phyloP scores from a whole-genome alignment of 495 filamentous ascomycete species.

The Podospora anserina region DNA sequence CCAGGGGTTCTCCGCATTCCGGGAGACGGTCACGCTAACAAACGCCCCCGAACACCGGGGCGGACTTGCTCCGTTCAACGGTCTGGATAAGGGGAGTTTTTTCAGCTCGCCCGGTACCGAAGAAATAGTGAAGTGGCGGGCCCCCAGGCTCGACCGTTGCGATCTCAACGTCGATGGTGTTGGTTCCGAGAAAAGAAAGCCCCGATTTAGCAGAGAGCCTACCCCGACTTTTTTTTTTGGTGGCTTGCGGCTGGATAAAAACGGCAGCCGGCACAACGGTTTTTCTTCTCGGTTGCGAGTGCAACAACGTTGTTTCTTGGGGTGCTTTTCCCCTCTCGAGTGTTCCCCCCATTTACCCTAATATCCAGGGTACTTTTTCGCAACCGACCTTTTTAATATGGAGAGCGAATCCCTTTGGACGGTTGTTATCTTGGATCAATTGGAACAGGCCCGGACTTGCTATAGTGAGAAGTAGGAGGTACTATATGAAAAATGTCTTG shows the following conservation, averaged over 20 bases:
- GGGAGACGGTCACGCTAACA: not conserved
- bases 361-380: conserved; percentile 17
- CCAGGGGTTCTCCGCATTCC: conserved; percentile 7
- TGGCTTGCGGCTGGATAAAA: not conserved
- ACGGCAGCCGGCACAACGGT: not conserved
- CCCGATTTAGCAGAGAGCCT: not conserved
- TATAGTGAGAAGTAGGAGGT: not conserved
- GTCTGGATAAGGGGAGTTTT: not conserved
- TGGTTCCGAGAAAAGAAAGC: not conserved
- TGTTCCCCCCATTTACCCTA: conserved; percentile 19
- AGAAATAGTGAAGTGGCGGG: not conserved
- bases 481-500: not conserved
- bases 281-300: not conserved
- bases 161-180: not conserved
- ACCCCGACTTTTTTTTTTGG: not conserved
- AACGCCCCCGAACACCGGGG: not conserved
- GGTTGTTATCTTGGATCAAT: not conserved
- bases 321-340: not conserved
- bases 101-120: not conserved
- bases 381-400: conserved; percentile 23
- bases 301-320: not conserved
- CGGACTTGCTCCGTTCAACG: not conserved
- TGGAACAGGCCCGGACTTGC: not conserved
- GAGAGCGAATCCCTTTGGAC: conserved; percentile 13
- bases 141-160: not conserved